Base-by-base conservation (phyloP, 2,329 filamentous ascomycete genomes). In the Fusarium clavum region DNA sequence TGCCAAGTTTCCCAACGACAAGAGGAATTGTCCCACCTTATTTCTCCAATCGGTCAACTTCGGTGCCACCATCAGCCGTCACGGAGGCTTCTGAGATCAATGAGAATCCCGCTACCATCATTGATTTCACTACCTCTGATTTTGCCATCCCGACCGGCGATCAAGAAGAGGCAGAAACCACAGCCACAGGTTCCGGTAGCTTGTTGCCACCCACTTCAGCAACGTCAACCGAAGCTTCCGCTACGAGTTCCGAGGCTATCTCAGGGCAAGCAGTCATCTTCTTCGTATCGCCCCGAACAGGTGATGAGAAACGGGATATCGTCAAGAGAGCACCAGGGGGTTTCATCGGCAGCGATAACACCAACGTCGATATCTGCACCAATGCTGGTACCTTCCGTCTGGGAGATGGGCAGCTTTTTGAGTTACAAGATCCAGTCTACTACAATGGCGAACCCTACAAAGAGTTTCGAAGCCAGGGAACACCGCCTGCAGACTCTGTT, bases 101-200 rank as follows among this genome's bases (percentile, higher is more conserved):
- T 10, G 32, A 18, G 9, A 18, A 10, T 3, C 16, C 32, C 32
- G 5, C 16, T 2, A 38, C 32, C 6, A 0, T 18, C 16, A 38
- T 38, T 11, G 16, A 38, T 11, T 0, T 38, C 16, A 38, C 16
- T 18, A 38, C 32, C 16, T 38, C 32, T 18, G 9, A 18, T 5
- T 10, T 38, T 4, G 16, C 16, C 16, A 18, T 38, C 5, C 5
- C 8, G 0, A 38, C 32, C 1, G 32, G 18, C 0, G 32, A 18
- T 0, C 0, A 18, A 18, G 32, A 34, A 38, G 16, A 38, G 0
- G 1, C 32, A 4, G 32, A 0, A 18, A 0, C 3, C 16, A 38
- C 32, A 1, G 32, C 32, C 1, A 38, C 32, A 0, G 32, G 4
- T 5, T 38, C 32, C 0, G 16, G 9, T 11, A 38, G 9, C 9